phyloP scores from a whole-genome alignment of 2,329 filamentous ascomycete genomes.

The Fusarium sp. region DNA sequence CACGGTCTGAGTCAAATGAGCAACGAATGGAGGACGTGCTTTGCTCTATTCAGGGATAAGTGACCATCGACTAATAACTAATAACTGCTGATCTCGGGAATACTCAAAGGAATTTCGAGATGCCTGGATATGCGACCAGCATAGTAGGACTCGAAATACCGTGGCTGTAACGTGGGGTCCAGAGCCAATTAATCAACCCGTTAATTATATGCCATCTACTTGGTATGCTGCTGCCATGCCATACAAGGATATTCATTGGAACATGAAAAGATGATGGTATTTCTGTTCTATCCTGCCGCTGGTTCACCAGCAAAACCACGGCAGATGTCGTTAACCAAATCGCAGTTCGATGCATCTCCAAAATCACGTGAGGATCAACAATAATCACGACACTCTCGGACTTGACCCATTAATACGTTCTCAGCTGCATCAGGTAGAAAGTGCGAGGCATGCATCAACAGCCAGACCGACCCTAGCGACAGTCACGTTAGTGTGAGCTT shows the following conservation, averaged over 20 bases:
- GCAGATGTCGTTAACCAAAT: conserved; percentile 11
- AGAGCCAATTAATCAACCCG: neutral
- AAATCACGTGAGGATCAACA: neutral
- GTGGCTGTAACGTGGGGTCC: neutral
- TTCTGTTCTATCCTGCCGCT: conserved; percentile 28
- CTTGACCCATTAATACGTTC: conserved; percentile 9
- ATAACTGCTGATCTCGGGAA: conserved; percentile 1
- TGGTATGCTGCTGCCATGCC: neutral
- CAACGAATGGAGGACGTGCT: neutral
- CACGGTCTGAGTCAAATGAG: conserved; percentile 5
- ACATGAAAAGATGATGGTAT: conserved; percentile 24
- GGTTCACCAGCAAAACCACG: neutral
- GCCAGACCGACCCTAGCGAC: conserved; percentile 75
- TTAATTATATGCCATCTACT: neutral
- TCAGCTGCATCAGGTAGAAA: conserved; percentile 56
- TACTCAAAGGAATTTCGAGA: neutral
- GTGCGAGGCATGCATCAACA: conserved; percentile 84
- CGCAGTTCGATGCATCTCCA: neutral
- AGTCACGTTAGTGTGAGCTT: conserved; percentile 6
- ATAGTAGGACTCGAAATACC: conserved; percentile 1
- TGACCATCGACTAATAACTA: neutral
- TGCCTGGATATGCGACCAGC: conserved; percentile 6
- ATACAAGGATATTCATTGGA: neutral
- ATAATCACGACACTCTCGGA: neutral
- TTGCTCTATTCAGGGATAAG: neutral